Conservation (phyloP, 2,329 filamentous ascomycete genomes). For the Leptographium procerum region DNA sequence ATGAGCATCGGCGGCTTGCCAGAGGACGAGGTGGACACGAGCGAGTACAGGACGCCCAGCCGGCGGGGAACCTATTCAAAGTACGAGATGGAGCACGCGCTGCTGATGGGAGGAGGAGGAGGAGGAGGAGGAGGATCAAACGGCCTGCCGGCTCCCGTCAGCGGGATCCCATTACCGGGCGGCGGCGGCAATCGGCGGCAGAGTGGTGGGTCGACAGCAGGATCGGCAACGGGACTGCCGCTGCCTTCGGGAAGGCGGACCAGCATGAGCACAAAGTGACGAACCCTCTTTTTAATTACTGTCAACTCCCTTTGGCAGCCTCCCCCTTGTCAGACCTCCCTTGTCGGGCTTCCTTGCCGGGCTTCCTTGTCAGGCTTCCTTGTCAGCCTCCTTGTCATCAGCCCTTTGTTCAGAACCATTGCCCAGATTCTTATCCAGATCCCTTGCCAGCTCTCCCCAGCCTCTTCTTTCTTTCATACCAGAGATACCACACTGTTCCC, state of each 20-base stretch:
- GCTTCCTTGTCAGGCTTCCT: too few species aligned
- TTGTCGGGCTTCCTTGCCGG: too few species aligned
- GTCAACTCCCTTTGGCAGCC: neutral
- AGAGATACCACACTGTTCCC: slow-evolving; percentile 4
- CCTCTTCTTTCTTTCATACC: neutral
- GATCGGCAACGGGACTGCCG: slow-evolving; percentile 5
- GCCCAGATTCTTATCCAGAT: neutral
- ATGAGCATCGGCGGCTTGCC: slow-evolving; percentile 43
- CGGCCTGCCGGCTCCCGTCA: slow-evolving; percentile 22
- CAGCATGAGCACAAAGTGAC: slow-evolving; percentile 25
- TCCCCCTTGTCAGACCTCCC: too few species aligned
- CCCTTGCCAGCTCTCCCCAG: neutral
- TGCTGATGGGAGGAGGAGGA: too few species aligned
- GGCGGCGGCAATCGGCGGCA: slow-evolving; percentile 29
- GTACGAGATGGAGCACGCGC: slow-evolving; percentile 25
- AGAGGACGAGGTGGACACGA: slow-evolving; percentile 33
- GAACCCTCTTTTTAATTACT: neutral
- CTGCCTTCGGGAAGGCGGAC: slow-evolving; percentile 7
- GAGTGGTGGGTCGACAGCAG: slow-evolving; percentile 15
- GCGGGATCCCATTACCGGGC: slow-evolving; percentile 35
- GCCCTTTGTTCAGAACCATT: too few species aligned
- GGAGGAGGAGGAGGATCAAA: too few species aligned
- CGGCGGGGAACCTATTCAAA: slow-evolving; percentile 42
- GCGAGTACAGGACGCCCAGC: slow-evolving; percentile 38
- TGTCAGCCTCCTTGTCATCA: too few species aligned